These are phyloP conservation scores for Kingdonia uniflora DNA, from an alignment of 164 flowering plant genomes.

Conservation along the genomic window DNA sequence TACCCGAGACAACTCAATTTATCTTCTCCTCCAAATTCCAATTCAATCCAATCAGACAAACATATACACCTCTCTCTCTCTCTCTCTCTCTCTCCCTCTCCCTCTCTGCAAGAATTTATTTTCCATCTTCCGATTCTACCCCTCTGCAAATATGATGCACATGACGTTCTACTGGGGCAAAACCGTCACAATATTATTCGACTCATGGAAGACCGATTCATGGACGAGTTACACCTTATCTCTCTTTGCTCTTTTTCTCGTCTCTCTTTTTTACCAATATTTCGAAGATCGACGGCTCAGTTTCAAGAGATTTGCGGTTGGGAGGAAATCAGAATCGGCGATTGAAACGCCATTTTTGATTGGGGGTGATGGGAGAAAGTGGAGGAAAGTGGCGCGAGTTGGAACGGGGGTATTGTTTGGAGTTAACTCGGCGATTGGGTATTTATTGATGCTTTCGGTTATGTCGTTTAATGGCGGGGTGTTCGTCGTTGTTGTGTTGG, in stretches of 20 bases:
- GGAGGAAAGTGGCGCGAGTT: slow-evolving; percentile 12
- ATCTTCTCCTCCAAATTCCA: background rate
- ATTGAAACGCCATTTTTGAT: slow-evolving; percentile 18
- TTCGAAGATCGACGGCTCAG: slow-evolving; percentile 62
- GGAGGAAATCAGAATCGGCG: slow-evolving; percentile 3
- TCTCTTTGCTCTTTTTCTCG: slow-evolving; percentile 47
- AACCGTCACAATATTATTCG: slow-evolving; percentile 54
- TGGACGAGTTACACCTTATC: slow-evolving; percentile 50
- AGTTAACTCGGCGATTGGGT: slow-evolving; percentile 57
- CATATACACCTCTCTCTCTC: background rate
- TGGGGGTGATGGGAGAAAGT: slow-evolving; percentile 5
- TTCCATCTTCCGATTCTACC: background rate
- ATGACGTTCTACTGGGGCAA: slow-evolving; percentile 95
- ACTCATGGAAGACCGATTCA: slow-evolving; percentile 59
- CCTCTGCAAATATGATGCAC: slow-evolving; percentile 70
- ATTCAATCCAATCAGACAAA: too few relatives aligned
- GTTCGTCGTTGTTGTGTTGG: slow-evolving; percentile 53
- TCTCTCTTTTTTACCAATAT: slow-evolving; percentile 75
- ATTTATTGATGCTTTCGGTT: slow-evolving; percentile 66
- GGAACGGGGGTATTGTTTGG: slow-evolving; percentile 36
- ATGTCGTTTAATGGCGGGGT: slow-evolving; percentile 80
- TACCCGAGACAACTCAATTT: too few relatives aligned
- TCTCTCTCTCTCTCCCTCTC: background rate
- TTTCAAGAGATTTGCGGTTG: slow-evolving; percentile 17
- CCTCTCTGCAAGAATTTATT: background rate